Conservation (phyloP, 2,329 filamentous ascomycete species). For the Colletotrichum musae region DNA sequence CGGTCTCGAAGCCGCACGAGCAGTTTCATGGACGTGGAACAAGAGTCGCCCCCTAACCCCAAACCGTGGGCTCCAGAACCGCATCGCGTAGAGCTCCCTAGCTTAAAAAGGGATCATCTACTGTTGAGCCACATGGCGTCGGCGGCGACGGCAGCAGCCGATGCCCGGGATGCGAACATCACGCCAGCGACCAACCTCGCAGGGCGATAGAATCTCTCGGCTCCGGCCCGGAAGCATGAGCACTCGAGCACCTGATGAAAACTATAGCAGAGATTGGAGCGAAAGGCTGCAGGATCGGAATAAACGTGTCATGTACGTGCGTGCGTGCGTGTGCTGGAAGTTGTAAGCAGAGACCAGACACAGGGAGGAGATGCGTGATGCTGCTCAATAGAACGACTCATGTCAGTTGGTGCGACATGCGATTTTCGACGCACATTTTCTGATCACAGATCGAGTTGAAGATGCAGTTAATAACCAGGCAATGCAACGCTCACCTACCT, state of each 20-base stretch:
- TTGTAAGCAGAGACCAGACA: not conserved
- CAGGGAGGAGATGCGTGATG: slow-evolving; percentile 8
- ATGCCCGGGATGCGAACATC: slow-evolving; percentile 40
- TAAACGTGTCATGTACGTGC: not conserved
- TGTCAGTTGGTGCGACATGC: too few species aligned
- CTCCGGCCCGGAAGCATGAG: not conserved
- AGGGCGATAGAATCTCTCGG: slow-evolving; percentile 25
- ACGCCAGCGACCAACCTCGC: slow-evolving; percentile 22
- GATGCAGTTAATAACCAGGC: too few species aligned
- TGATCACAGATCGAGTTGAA: too few species aligned
- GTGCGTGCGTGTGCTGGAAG: slow-evolving; percentile 6
- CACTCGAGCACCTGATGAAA: not conserved
- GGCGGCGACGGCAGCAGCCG: slow-evolving; percentile 49
- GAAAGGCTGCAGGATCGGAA: slow-evolving; percentile 4
- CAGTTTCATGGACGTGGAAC: slow-evolving; percentile 41
- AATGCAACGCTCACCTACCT: too few species aligned
- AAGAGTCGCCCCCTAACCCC: slow-evolving; percentile 19
- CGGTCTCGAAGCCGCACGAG: slow-evolving; percentile 37
- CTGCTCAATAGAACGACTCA: not conserved
- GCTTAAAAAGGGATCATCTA: slow-evolving; percentile 44
- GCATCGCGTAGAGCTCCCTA: slow-evolving; percentile 35
- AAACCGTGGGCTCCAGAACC: slow-evolving; percentile 38
- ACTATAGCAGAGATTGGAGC: not conserved
- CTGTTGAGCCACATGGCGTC: slow-evolving; percentile 55
- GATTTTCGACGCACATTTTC: too few species aligned